These are phyloP conservation scores for Bruguiera sexangula DNA, from an alignment of 345 rosid genomes.

Conservation along the genomic window DNA sequence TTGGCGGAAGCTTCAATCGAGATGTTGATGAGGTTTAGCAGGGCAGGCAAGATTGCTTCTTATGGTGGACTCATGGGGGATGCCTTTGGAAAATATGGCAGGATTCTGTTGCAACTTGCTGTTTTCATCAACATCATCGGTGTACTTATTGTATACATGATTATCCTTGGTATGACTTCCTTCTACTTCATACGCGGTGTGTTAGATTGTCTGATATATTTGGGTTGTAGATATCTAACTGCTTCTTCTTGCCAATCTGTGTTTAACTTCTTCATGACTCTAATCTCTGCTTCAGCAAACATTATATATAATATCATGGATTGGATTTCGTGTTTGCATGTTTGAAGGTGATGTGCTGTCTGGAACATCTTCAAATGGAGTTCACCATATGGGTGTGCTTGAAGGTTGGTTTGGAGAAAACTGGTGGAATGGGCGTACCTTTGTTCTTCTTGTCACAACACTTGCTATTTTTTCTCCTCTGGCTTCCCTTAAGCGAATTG, in stretches of 20 bases:
- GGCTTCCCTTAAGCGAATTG: slow-evolving; percentile 75
- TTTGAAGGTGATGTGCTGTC: slow-evolving; percentile 66
- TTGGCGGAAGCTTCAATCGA: slow-evolving; percentile 73
- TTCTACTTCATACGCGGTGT: not conserved
- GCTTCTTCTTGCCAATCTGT: not conserved
- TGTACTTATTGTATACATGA: slow-evolving; percentile 92
- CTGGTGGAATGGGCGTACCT: slow-evolving; percentile 67
- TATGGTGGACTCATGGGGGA: slow-evolving; percentile 85
- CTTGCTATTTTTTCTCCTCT: slow-evolving; percentile 66
- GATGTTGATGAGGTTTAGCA: slow-evolving; percentile 77
- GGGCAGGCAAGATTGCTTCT: slow-evolving; percentile 54
- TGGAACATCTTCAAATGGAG: slow-evolving; percentile 64
- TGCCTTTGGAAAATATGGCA: slow-evolving; percentile 81
- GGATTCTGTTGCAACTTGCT: slow-evolving; percentile 52
- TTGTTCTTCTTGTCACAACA: slow-evolving; percentile 61
- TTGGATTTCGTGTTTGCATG: slow-evolving; percentile 4
- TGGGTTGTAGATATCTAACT: not conserved
- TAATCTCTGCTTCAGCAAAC: not conserved
- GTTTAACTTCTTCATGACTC: not conserved
- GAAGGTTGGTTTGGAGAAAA: slow-evolving; percentile 74
- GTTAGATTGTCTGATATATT: not conserved
- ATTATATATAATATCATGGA: not conserved
- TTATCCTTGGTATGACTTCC: slow-evolving; percentile 67
- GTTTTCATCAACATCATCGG: slow-evolving; percentile 80
- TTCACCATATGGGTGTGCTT: slow-evolving; percentile 69